Percentiles rank a stretch among this genome's conserved stretches.
Conservation (phyloP, 768 basidiomycete species). For the Cantharellus anzutake region DNA sequence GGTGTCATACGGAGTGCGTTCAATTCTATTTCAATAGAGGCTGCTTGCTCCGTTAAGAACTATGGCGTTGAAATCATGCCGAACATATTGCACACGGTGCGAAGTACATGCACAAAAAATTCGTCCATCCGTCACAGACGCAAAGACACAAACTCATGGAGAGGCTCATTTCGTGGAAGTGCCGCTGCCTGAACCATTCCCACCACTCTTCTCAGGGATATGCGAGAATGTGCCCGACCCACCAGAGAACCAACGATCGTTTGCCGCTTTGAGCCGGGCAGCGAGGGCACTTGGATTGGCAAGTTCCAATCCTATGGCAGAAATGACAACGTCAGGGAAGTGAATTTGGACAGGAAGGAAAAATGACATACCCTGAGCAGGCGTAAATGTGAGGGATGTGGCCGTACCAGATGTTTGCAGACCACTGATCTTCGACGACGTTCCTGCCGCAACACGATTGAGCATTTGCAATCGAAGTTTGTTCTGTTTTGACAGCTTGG, state of each 20-base stretch:
- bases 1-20: no score
- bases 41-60: no score
- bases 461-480: constrained; percentile 77
- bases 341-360: neutral
- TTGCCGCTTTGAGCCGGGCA: constrained; percentile 85
- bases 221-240: constrained; percentile 38
- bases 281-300: constrained; percentile 77
- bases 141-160: no score
- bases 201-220: constrained; percentile 3
- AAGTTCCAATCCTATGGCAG: constrained; percentile 61
- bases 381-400: constrained; percentile 85
- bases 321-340: neutral
- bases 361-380: constrained; percentile 55
- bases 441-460: constrained; percentile 41
- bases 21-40: no score
- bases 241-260: constrained; percentile 85
- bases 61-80: no score
- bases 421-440: constrained; percentile 15
- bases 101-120: no score
- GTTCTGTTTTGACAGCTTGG: constrained; percentile 90
- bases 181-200: neutral
- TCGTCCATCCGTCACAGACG: no score
- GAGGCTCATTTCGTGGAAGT: no score
- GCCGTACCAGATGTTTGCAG: constrained; percentile 61
- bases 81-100: no score